phyloP scores from a whole-genome alignment of 208 protist species.

The Leishmania arabica region DNA sequence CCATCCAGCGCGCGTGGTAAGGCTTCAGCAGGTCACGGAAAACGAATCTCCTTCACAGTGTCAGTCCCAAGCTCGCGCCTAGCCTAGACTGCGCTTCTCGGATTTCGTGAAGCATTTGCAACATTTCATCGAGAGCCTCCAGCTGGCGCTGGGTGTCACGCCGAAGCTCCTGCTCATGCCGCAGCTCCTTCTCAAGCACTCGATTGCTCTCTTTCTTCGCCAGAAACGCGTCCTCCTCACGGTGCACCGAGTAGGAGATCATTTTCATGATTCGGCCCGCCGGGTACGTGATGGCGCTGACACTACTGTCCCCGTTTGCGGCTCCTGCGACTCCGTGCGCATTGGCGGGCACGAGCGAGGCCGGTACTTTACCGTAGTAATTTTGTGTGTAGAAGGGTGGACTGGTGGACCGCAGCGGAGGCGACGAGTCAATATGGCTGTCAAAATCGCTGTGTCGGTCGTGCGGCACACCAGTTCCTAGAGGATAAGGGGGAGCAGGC shows the following conservation, averaged over 20 bases:
- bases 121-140: slow-evolving; percentile 21
- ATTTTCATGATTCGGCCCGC: slow-evolving; percentile 55
- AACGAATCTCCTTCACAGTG: slow-evolving; percentile 2
- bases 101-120: slow-evolving; percentile 25
- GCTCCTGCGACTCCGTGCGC: slow-evolving; percentile 11
- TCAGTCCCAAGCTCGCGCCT: slow-evolving; percentile 2
- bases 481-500: background rate
- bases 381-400: slow-evolving; percentile 26
- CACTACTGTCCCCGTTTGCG: slow-evolving; percentile 14
- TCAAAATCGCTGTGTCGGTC: slow-evolving; percentile 2
- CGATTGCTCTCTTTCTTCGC: slow-evolving; percentile 71
- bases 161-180: slow-evolving; percentile 40
- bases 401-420: slow-evolving; percentile 18
- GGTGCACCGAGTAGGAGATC: slow-evolving; percentile 53
- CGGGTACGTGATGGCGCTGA: slow-evolving; percentile 17
- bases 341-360: slow-evolving; percentile 14
- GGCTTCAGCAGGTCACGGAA: background rate
- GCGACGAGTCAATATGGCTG: slow-evolving; percentile 11
- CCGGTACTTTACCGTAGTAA: slow-evolving; percentile 20
- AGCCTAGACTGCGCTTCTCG: slow-evolving; percentile 23
- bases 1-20: background rate
- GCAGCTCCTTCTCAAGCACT: slow-evolving; percentile 64
- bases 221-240: slow-evolving; percentile 55
- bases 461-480: slow-evolving; percentile 5
- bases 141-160: slow-evolving; percentile 32